phyloP scores from a whole-genome alignment of 306 rosid species.

The Vigna angularis region DNA sequence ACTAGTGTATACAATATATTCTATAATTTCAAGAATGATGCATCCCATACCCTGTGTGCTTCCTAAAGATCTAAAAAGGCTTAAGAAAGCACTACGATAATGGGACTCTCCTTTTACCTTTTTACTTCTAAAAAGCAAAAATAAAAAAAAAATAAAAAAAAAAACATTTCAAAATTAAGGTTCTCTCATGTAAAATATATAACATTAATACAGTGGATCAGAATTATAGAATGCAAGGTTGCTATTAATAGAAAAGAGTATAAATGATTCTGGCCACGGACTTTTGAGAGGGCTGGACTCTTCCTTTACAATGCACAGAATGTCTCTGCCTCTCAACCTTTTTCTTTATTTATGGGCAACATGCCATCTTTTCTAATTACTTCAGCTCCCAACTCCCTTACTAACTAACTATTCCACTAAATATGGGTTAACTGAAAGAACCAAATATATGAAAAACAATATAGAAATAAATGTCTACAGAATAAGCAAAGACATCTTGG shows the following conservation, averaged over 20 bases:
- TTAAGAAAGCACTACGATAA: not conserved
- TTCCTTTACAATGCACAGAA: not conserved
- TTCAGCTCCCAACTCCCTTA: not conserved
- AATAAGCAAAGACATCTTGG: not conserved
- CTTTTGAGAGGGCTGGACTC: not conserved
- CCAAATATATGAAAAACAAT: not conserved
- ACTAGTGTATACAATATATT: not conserved
- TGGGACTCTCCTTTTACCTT: not conserved
- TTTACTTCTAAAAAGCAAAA: not conserved
- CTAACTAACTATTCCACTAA: not conserved
- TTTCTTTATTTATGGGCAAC: not conserved
- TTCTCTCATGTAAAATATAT: not conserved
- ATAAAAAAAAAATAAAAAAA: not conserved
- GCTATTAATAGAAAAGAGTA: not conserved
- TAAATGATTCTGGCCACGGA: not conserved
- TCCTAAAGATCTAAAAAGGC: not conserved
- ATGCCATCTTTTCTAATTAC: not conserved
- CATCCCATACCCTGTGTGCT: not conserved
- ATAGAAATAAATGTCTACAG: not conserved
- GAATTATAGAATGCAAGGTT: not conserved
- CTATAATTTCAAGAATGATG: not conserved
- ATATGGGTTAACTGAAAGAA: not conserved
- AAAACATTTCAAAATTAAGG: not conserved
- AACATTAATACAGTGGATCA: not conserved
- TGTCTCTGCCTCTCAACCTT: not conserved